Conservation (phyloP, 2,329 filamentous ascomycete species). For the Drechslera avenae region DNA sequence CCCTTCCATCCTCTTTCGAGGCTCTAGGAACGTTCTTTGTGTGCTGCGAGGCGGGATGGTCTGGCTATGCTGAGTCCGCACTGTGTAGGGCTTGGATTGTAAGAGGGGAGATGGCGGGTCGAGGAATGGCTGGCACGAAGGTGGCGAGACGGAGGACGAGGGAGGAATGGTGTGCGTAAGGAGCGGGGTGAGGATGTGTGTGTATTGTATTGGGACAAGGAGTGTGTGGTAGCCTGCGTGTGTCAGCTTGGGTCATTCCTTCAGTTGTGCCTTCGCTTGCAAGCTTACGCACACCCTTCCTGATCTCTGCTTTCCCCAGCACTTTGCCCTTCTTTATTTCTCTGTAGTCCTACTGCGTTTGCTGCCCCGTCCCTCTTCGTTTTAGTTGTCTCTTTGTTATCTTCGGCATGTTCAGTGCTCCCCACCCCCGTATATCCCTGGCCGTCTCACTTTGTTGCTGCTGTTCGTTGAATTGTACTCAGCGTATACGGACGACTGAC, state of each 20-base stretch:
- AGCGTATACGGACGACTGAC: too few relatives aligned
- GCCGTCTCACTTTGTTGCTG: too few relatives aligned
- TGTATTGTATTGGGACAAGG: not conserved
- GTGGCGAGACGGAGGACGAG: not conserved
- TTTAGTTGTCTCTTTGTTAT: not conserved
- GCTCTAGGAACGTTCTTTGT: slow-evolving; percentile 17
- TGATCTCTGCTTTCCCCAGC: too few relatives aligned
- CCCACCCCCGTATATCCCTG: not conserved
- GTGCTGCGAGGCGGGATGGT: slow-evolving; percentile 9
- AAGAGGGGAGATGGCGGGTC: slow-evolving; percentile 14
- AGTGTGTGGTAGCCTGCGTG: not conserved
- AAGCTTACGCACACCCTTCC: too few relatives aligned
- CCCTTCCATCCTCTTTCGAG: slow-evolving; percentile 14
- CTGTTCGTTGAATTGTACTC: too few relatives aligned
- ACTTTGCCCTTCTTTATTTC: too few relatives aligned
- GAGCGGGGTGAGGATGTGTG: not conserved
- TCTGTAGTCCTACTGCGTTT: too few relatives aligned
- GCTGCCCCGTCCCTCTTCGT: too few relatives aligned
- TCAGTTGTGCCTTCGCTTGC: too few relatives aligned
- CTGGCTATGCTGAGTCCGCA: slow-evolving; percentile 17
- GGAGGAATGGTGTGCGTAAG: not conserved
- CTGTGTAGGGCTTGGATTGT: slow-evolving; percentile 20
- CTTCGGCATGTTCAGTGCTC: not conserved
- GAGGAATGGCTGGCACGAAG: not conserved
- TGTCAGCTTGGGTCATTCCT: too few relatives aligned